These are phyloP conservation scores for Starmerella davenportii DNA, from an alignment of 805 yeast species.

Conservation along the genomic window DNA sequence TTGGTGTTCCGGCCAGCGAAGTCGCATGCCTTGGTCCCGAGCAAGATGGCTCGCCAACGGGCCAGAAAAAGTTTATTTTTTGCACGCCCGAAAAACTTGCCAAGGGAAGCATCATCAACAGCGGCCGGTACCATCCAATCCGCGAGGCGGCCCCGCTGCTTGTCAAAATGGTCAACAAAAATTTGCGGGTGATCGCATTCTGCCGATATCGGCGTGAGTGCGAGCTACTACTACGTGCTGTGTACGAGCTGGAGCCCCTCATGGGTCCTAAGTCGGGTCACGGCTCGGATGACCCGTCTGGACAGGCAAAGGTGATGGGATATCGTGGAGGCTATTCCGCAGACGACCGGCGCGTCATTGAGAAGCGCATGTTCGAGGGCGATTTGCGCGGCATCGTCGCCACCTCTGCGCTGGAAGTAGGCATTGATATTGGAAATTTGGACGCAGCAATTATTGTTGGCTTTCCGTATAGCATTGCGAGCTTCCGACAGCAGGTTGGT, in stretches of 20 bases:
- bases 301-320: slow-evolving; percentile 28
- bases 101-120: slow-evolving; percentile 32
- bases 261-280: slow-evolving; percentile 27
- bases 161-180: slow-evolving; percentile 42
- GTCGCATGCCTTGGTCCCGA: slow-evolving; percentile 18
- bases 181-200: slow-evolving; percentile 71
- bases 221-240: slow-evolving; percentile 73
- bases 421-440: slow-evolving; percentile 82
- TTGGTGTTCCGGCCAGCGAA: slow-evolving; percentile 32
- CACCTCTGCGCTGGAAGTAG: slow-evolving; percentile 87
- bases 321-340: slow-evolving; percentile 92
- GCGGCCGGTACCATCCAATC: slow-evolving; percentile 53
- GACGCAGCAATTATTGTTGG: slow-evolving; percentile 90
- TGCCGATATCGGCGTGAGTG: slow-evolving; percentile 75
- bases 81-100: slow-evolving; percentile 73
- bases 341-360: slow-evolving; percentile 70
- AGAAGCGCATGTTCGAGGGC: slow-evolving; percentile 78
- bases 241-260: slow-evolving; percentile 32
- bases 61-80: slow-evolving; percentile 52
- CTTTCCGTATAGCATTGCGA: slow-evolving; percentile 72
- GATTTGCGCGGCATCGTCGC: slow-evolving; percentile 72
- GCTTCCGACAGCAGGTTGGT: slow-evolving; percentile 90
- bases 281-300: slow-evolving; percentile 39
- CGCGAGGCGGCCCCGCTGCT: slow-evolving; percentile 60
- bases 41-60: slow-evolving; percentile 76